phyloP scores from a whole-genome alignment of 768 basidiomycete species.

The Agaricus subrufescens region DNA sequence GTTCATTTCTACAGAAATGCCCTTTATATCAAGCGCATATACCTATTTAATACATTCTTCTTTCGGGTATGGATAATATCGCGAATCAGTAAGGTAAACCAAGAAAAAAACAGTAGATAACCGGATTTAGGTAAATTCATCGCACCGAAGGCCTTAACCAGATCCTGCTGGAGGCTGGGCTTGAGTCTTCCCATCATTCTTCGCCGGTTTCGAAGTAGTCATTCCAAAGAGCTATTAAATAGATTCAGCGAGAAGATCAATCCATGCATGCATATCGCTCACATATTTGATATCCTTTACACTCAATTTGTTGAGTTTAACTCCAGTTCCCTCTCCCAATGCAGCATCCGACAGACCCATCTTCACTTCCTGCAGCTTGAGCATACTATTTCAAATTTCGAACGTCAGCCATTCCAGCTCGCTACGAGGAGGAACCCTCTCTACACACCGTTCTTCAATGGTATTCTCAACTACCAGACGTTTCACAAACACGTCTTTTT shows the following conservation, averaged over 20 bases:
- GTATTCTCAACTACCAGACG: conserved; percentile 63
- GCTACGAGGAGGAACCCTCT: too few relatives aligned
- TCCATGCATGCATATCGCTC: conserved; percentile 16
- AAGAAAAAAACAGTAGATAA: too few relatives aligned
- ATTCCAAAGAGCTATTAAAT: conserved; percentile 32
- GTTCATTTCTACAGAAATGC: background rate
- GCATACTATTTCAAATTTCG: conserved; percentile 40
- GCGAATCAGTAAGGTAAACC: too few relatives aligned
- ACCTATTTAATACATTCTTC: background rate
- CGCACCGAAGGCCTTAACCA: too few relatives aligned
- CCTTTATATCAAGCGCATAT: background rate
- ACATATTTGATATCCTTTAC: conserved; percentile 68
- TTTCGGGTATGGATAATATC: too few relatives aligned
- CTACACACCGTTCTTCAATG: conserved; percentile 68
- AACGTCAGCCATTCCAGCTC: background rate
- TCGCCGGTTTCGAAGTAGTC: conserved; percentile 7
- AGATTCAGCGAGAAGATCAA: background rate
- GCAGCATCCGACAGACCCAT: conserved; percentile 61
- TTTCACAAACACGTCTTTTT: conserved; percentile 64
- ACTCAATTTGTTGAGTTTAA: conserved; percentile 58
- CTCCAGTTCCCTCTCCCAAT: conserved; percentile 62
- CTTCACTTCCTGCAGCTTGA: conserved; percentile 66
- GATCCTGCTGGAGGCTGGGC: background rate
- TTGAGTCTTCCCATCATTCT: background rate
- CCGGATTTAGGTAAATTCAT: too few relatives aligned